These are phyloP conservation scores for Auricularia sp. DNA, from an alignment of 768 basidiomycete species.

Conservation along the genomic window DNA sequence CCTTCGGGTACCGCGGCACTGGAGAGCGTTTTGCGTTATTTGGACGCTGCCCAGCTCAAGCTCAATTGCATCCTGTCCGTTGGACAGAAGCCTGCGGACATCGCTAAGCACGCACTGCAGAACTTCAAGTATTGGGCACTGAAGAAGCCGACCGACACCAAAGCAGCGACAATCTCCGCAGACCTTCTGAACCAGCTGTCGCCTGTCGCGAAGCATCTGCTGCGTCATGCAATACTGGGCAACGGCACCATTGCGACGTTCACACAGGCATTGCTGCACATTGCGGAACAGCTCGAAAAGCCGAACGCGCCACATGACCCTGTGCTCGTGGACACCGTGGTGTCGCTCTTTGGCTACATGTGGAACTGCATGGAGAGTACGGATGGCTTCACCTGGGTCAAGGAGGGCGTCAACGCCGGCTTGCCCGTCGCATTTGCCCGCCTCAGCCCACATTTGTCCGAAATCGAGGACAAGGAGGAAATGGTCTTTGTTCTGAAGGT, in stretches of 20 bases:
- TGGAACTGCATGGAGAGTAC: constrained; percentile 28
- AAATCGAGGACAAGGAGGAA: constrained; percentile 23
- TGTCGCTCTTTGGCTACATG: constrained; percentile 24
- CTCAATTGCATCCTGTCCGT: constrained; percentile 23
- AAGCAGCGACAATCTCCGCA: constrained; percentile 17
- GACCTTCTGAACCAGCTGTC: constrained; percentile 27
- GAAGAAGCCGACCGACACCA: constrained; percentile 12
- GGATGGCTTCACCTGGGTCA: constrained; percentile 31
- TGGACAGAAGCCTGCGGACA: constrained; percentile 19
- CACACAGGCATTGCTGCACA: constrained; percentile 24
- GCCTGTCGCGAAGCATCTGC: constrained; percentile 17
- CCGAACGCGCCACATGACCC: constrained; percentile 11
- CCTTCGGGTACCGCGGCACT: constrained; percentile 24
- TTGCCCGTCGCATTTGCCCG: constrained; percentile 23
- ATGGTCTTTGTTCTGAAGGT: constrained; percentile 15
- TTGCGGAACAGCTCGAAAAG: constrained; percentile 14
- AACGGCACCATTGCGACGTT: constrained; percentile 22
- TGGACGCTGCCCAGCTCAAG: constrained; percentile 13
- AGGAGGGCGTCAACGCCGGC: constrained; percentile 24
- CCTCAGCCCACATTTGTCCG: constrained; percentile 19
- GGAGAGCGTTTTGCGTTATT: constrained; percentile 20
- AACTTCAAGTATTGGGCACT: constrained; percentile 20
- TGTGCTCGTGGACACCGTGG: constrained; percentile 18
- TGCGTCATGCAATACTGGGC: constrained; percentile 25
- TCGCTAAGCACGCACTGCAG: constrained; percentile 22